Percentiles rank a stretch among this genome's conserved stretches.
These are phyloP conservation scores for Psophocarpus tetragonolobus DNA, from an alignment of 306 rosid species.

Conservation along the genomic window DNA sequence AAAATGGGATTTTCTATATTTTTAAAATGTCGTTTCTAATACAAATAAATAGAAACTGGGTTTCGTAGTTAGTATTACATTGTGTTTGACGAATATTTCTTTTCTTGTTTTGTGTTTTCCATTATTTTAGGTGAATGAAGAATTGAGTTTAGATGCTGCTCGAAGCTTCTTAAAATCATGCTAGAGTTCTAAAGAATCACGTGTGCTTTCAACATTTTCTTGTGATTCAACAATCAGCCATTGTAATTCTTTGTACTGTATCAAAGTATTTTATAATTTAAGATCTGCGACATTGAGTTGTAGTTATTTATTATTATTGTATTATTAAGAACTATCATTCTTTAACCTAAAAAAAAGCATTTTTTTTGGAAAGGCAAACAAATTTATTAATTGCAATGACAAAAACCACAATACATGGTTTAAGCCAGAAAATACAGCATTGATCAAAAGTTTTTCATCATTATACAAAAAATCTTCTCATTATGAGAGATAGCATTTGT, in stretches of 20 bases:
- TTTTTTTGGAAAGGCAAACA: too few species aligned
- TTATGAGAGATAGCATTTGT: too few species aligned
- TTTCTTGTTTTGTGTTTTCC: background rate
- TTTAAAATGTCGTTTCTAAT: background rate
- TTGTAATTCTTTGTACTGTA: constrained; percentile 37
- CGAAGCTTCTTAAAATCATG: constrained; percentile 51
- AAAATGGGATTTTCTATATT: background rate
- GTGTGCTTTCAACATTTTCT: constrained; percentile 21
- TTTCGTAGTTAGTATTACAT: background rate
- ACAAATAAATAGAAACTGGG: background rate
- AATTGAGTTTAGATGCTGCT: constrained; percentile 69
- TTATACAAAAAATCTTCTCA: too few species aligned
- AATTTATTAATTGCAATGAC: too few species aligned
- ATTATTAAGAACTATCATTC: background rate
- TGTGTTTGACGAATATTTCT: background rate
- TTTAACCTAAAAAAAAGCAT: too few species aligned
- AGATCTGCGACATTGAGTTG: background rate
- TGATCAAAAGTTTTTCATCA: too few species aligned
- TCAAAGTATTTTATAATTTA: constrained; percentile 26
- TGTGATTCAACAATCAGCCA: constrained; percentile 23
- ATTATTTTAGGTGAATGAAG: constrained; percentile 62
- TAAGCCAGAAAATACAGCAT: too few species aligned
- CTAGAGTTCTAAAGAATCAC: constrained; percentile 30
- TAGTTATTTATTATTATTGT: background rate
- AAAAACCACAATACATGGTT: too few species aligned